Conservation (phyloP, 164 flowering plant species). For the Vitis rotundifolia region DNA sequence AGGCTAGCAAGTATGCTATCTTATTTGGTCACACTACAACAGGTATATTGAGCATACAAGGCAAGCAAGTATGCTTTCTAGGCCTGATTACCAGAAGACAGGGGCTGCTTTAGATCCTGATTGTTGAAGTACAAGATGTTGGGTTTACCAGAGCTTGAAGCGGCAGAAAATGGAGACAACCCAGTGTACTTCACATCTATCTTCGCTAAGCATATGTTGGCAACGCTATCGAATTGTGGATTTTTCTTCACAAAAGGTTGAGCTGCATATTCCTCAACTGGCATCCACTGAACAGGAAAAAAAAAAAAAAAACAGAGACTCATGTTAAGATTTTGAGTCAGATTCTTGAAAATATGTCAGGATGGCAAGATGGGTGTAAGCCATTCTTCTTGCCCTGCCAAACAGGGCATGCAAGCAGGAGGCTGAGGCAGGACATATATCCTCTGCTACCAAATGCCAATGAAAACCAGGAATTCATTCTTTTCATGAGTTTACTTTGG, state of each 20-base stretch:
- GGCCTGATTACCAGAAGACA: not conserved
- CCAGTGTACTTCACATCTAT: constrained; percentile 28
- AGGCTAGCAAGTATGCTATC: too few species aligned
- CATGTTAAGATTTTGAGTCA: too few species aligned
- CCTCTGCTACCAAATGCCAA: too few species aligned
- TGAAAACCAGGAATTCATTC: too few species aligned
- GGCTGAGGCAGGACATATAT: not conserved
- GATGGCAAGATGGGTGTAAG: too few species aligned
- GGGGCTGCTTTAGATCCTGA: constrained; percentile 13
- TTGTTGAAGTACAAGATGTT: constrained; percentile 27
- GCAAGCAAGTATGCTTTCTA: too few species aligned
- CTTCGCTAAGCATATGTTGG: constrained; percentile 35
- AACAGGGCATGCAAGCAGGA: too few species aligned
- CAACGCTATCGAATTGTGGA: constrained; percentile 18
- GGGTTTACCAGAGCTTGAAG: constrained; percentile 22
- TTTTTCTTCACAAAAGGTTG: constrained; percentile 36
- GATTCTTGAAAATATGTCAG: too few species aligned
- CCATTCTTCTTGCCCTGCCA: too few species aligned
- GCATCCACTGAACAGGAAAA: constrained; percentile 51
- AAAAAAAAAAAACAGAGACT: not conserved
- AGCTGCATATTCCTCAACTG: constrained; percentile 40
- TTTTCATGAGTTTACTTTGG: too few species aligned
- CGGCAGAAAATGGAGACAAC: constrained; percentile 23
- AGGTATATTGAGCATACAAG: too few species aligned
- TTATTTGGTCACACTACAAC: too few species aligned